Evolutionary conservation across 2,329 filamentous ascomycete species (phyloP).

Genomic region (Pyricularia pennisetigena): DNA sequence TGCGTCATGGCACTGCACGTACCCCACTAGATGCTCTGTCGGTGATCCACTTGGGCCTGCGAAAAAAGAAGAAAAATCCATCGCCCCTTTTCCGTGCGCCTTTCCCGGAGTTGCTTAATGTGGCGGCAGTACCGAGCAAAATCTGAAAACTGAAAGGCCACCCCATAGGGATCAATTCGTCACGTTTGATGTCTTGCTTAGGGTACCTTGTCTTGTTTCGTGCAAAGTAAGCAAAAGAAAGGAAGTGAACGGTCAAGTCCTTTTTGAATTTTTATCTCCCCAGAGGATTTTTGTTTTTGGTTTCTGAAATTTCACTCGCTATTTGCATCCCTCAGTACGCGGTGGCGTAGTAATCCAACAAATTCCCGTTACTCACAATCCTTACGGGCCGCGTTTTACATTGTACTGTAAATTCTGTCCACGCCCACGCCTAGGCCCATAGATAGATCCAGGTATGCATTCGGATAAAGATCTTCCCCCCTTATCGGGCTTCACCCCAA

Average conservation of each 20-base stretch:
- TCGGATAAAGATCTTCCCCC: not conserved
- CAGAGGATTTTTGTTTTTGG: too few species aligned
- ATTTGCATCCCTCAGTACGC: not conserved
- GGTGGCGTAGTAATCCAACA: not conserved
- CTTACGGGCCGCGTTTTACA: not conserved
- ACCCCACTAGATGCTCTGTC: not conserved
- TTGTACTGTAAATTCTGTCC: not conserved
- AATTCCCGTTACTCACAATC: not conserved
- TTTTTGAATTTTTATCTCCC: not conserved
- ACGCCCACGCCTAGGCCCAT: not conserved
- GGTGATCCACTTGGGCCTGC: not conserved
- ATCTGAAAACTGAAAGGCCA: slow-evolving; percentile 6
- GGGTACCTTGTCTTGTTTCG: not conserved
- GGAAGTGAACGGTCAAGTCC: not conserved
- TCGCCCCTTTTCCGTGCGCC: not conserved
- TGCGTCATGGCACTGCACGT: not conserved
- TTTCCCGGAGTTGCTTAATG: not conserved
- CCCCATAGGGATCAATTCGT: not conserved
- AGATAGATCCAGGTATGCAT: not conserved
- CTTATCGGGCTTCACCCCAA: not conserved
- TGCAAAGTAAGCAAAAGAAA: not conserved
- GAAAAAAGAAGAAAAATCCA: not conserved
- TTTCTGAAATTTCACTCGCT: not conserved
- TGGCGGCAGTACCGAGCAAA: not conserved
- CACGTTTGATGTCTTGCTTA: not conserved